Conservation (phyloP, 441 rosid species). For the Francoa sonchifolia region DNA sequence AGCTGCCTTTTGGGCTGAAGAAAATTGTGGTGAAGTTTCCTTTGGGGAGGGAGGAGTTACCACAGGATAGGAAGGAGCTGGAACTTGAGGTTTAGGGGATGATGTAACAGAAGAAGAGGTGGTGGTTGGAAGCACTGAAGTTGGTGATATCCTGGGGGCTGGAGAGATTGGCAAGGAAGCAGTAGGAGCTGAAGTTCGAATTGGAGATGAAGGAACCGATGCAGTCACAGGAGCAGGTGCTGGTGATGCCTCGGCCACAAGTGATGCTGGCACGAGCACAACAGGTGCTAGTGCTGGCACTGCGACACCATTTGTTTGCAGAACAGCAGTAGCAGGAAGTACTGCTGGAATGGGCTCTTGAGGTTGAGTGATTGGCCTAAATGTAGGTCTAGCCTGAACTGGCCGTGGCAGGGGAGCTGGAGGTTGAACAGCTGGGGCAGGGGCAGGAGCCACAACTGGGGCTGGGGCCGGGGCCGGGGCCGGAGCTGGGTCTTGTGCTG, state of each 20-base stretch:
- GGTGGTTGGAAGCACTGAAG: constrained; percentile 1
- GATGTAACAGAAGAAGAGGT: constrained; percentile 9
- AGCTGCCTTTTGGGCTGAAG: constrained; percentile 14
- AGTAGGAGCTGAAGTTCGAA: constrained; percentile 11
- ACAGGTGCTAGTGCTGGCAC: constrained; percentile 1
- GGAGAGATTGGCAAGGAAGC: constrained; percentile 25
- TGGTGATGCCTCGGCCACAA: background rate
- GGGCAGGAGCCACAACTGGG: constrained; percentile 23
- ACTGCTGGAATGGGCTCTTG: constrained; percentile 11
- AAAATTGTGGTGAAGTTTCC: constrained; percentile 2
- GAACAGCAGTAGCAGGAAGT: constrained; percentile 2
- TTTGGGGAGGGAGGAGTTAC: background rate
- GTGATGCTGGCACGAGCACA: constrained; percentile 25
- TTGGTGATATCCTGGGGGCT: background rate
- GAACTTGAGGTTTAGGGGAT: constrained; percentile 6
- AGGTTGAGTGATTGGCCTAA: constrained; percentile 8
- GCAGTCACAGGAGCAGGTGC: too few species aligned
- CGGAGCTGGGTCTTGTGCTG: constrained; percentile 11
- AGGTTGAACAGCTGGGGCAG: constrained; percentile 11
- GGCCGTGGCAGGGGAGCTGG: constrained; percentile 5
- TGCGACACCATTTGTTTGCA: too few species aligned
- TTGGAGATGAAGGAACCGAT: too few species aligned
- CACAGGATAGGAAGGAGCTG: background rate
- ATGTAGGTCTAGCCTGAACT: constrained; percentile 13
- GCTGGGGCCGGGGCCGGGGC: constrained; percentile 10